A percentile compares a stretch with the other conserved stretches of the same genome.
Evolutionary conservation across 768 basidiomycete genomes (phyloP).

Genomic region (Suillus weaverae): DNA sequence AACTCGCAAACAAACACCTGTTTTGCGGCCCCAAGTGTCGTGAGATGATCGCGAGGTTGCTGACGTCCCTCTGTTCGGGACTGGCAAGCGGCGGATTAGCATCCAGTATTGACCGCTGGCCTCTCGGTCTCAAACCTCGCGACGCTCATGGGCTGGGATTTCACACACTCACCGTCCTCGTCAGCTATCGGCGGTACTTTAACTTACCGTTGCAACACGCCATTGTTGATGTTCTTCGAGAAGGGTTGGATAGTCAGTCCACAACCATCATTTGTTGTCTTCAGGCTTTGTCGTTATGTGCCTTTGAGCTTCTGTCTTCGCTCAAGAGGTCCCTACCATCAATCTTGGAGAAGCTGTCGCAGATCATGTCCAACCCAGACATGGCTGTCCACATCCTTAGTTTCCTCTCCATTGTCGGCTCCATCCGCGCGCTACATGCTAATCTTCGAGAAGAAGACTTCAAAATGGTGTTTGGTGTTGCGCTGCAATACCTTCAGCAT

Average conservation of each 20-base stretch:
- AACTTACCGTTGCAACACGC: constrained; percentile 63
- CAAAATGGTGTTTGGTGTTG: constrained; percentile 93
- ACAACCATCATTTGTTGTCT: constrained; percentile 86
- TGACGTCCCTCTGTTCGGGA: constrained; percentile 66
- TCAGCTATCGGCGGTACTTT: constrained; percentile 84
- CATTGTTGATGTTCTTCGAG: constrained; percentile 72
- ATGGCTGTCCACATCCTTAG: constrained; percentile 97
- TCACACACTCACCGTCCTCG: constrained; percentile 82
- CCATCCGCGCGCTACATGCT: constrained; percentile 72
- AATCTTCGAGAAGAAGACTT: constrained; percentile 92
- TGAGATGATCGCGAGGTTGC: constrained; percentile 57
- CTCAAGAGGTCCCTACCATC: constrained; percentile 76
- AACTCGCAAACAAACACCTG: constrained; percentile 93
- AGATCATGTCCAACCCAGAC: constrained; percentile 91
- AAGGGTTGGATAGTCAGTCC: constrained; percentile 67
- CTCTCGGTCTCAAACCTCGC: constrained; percentile 59
- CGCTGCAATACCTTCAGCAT: constrained; percentile 88
- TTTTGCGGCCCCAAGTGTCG: constrained; percentile 88
- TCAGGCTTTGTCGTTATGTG: constrained; percentile 83
- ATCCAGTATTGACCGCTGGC: constrained; percentile 57
- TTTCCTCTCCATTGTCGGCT: constrained; percentile 85
- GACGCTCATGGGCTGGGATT: constrained; percentile 89
- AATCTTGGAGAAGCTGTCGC: constrained; percentile 84
- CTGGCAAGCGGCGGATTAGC: constrained; percentile 61
- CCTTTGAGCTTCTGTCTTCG: constrained; percentile 83